phyloP scores from a whole-genome alignment of 129 eudicot species.

The Flaveria trinervia region DNA sequence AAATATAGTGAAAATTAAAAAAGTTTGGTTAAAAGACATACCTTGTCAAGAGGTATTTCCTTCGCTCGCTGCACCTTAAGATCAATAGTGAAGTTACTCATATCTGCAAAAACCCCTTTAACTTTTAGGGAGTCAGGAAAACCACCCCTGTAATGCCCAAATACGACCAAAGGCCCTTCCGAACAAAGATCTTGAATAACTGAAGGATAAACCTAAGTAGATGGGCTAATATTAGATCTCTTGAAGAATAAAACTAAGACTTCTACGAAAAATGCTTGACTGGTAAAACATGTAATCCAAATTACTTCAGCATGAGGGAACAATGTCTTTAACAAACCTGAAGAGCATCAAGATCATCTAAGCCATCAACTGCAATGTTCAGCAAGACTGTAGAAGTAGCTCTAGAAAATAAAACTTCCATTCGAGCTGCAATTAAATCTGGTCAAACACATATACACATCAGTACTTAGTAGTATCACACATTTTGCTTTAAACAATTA shows the following conservation, averaged over 20 bases:
- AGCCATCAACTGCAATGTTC: conserved; percentile 57
- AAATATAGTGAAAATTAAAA: background rate
- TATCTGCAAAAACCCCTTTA: conserved; percentile 52
- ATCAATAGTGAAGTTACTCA: conserved; percentile 52
- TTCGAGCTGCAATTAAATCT: conserved; percentile 62
- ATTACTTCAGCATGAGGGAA: conserved; percentile 1
- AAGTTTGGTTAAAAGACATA: conserved; percentile 18
- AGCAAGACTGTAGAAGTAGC: conserved; percentile 61
- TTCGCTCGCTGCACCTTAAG: conserved; percentile 63
- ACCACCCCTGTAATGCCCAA: conserved; percentile 72
- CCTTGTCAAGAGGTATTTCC: conserved; percentile 73
- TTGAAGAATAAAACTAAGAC: background rate
- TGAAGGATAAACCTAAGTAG: conserved; percentile 56
- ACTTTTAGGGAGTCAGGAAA: conserved; percentile 63
- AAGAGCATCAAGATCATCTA: conserved; percentile 61
- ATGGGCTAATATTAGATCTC: conserved; percentile 19
- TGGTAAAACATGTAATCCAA: background rate
- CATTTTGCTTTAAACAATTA: background rate
- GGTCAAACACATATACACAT: conserved; percentile 29
- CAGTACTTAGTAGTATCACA: background rate
- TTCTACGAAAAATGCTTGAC: background rate
- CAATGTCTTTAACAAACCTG: conserved; percentile 48
- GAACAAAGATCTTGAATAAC: conserved; percentile 67
- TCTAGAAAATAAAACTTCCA: conserved; percentile 59
- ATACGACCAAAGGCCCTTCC: conserved; percentile 58